Base-by-base conservation (phyloP, 2,329 filamentous ascomycete genomes). In the Colletotrichum lini region DNA sequence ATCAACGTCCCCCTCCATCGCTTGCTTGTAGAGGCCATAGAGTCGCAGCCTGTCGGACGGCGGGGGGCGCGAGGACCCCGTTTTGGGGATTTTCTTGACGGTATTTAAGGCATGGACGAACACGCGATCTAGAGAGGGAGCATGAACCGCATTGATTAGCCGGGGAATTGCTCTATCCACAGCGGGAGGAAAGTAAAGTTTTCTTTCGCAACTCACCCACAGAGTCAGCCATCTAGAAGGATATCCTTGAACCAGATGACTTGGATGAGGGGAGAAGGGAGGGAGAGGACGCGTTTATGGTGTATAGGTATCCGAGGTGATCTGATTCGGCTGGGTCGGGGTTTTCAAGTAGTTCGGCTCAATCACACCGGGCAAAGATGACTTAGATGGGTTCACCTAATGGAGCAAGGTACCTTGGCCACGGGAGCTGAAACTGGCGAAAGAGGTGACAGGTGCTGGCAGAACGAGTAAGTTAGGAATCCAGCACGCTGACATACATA, bases 21-120 rank as follows among this genome's bases (percentile, higher is more conserved):
- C 95, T 83, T 99, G 96, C 81, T 99, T 99, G 86, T 99, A 99
- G 75, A 99, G 88, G 74, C 96, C 96, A 92, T 99, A 99, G 73
- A 99, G 92, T 70, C 93, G 93, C 76, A 99, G 87, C 69, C 96
- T 92, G 79, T 97, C 95, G 72, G 89, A 86, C 2, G 95, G 90
- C 58, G 96, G 96, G 56, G 96, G 96, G 73, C 96, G 93, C 73
- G 94, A 91, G 63, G 94, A 94, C 74, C 96, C 96, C 21, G 95
- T 98, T 79, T 96, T 96, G 76, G 94, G 94, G 77, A 99, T 97
- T 84, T 97, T 97, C 84, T 98, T 98, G 78, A 99, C 96, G 30
- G 96, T 98, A 84, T 98, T 98, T 82, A 99, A 93, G 75, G 96
- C 96, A 90, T 99, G 96, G 81, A 97, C 96, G 83, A 99, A 99